These are phyloP conservation scores for Pugionium cornutum DNA, from an alignment of 345 rosid genomes.

Conservation along the genomic window DNA sequence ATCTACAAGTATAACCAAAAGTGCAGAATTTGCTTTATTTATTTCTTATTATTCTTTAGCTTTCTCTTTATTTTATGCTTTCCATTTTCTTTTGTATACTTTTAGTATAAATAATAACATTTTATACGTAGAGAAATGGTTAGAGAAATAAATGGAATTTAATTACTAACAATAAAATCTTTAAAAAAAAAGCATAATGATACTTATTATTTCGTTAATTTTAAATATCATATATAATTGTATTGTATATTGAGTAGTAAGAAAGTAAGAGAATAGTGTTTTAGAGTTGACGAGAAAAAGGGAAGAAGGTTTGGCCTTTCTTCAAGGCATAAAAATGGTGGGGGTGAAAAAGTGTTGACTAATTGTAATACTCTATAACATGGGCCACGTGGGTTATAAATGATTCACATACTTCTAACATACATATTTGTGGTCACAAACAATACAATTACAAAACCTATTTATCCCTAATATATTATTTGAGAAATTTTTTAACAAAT, in stretches of 20 bases:
- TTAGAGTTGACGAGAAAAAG: conserved; percentile 15
- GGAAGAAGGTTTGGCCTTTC: not conserved
- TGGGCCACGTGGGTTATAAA: conserved; percentile 32
- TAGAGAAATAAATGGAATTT: not conserved
- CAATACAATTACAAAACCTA: not conserved
- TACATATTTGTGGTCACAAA: conserved; percentile 25
- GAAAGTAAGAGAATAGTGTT: conserved; percentile 5
- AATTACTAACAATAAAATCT: too few relatives aligned
- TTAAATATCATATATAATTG: too few relatives aligned
- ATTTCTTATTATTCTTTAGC: not conserved
- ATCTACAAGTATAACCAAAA: not conserved
- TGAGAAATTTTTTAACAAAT: too few relatives aligned
- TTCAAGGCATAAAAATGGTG: conserved; percentile 27
- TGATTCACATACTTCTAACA: conserved; percentile 15
- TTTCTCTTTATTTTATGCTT: conserved; percentile 30
- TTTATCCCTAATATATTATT: too few relatives aligned
- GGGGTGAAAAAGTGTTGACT: conserved; percentile 37
- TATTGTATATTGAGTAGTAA: not conserved
- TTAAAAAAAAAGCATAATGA: too few relatives aligned
- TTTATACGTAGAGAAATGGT: not conserved
- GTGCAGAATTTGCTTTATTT: conserved; percentile 16
- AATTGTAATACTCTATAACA: conserved; percentile 34
- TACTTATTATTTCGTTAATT: too few relatives aligned
- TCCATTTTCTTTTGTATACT: not conserved
- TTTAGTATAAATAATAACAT: not conserved